Evolutionary conservation across 2,329 filamentous ascomycete genomes (phyloP).

Genomic region (Colletotrichum musae): DNA sequence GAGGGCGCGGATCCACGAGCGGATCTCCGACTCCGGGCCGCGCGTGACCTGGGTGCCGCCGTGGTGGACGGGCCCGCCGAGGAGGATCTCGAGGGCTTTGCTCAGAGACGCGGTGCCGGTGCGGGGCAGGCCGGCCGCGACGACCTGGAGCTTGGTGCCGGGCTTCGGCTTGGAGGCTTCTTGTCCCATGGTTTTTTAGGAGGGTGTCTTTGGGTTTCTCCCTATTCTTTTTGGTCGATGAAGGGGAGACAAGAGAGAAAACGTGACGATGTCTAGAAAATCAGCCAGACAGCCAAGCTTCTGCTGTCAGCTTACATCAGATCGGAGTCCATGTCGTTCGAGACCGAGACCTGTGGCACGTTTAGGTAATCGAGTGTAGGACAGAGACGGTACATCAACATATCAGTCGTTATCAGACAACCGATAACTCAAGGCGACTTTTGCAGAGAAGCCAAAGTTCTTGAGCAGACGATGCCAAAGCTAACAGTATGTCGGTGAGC

Average conservation of each 20-base stretch:
- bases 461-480: too few species aligned
- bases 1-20: slow-evolving; percentile 38
- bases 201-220: neutral
- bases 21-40: slow-evolving; percentile 41
- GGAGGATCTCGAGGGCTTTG: slow-evolving; percentile 45
- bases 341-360: too few species aligned
- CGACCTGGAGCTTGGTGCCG: slow-evolving; percentile 43
- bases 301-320: too few species aligned
- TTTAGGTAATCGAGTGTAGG: too few species aligned
- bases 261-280: neutral
- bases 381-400: too few species aligned
- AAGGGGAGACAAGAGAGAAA: neutral
- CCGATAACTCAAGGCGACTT: too few species aligned
- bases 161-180: slow-evolving; percentile 43
- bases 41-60: slow-evolving; percentile 44
- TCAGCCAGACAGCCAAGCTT: too few species aligned
- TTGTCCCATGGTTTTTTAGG: slow-evolving; percentile 42
- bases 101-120: slow-evolving; percentile 47
- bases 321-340: too few species aligned
- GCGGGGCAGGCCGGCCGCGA: slow-evolving; percentile 46
- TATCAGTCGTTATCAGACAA: too few species aligned
- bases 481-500: neutral
- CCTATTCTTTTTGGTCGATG: neutral
- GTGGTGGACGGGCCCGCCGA: slow-evolving; percentile 45
- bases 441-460: too few species aligned